phyloP scores from a whole-genome alignment of 75 land plant genomes.

The Pseudotsuga menziesii region DNA sequence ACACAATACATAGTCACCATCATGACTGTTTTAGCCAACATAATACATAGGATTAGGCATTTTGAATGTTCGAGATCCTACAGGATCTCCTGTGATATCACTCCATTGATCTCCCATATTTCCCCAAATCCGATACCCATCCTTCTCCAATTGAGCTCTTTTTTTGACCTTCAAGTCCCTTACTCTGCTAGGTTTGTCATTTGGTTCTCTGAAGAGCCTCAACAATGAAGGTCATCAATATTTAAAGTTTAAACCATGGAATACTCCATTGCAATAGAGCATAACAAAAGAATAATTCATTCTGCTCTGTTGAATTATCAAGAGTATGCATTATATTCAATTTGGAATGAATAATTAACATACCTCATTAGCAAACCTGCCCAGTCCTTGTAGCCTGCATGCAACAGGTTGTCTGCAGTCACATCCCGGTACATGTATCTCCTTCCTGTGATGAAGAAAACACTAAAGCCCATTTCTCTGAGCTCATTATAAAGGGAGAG shows the following conservation, averaged over 20 bases:
- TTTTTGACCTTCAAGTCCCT: slow-evolving; percentile 1
- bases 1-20: too few species aligned
- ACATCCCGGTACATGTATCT: slow-evolving; percentile 17
- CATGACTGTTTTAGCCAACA: neutral
- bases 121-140: slow-evolving; percentile 55
- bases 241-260: too few species aligned
- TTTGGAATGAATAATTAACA: neutral
- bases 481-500: slow-evolving; percentile 29
- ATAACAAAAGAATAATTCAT: too few species aligned
- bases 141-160: slow-evolving; percentile 40
- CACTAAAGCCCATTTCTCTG: slow-evolving; percentile 13
- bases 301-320: too few species aligned
- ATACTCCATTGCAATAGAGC: too few species aligned
- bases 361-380: slow-evolving; percentile 36
- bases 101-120: slow-evolving; percentile 72
- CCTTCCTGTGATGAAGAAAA: slow-evolving; percentile 40
- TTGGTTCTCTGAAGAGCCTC: neutral
- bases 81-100: slow-evolving; percentile 34
- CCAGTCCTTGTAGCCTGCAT: slow-evolving; percentile 43
- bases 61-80: slow-evolving; percentile 53
- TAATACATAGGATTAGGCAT: slow-evolving; percentile 77
- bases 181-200: neutral
- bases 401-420: slow-evolving; percentile 31
- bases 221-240: too few species aligned
- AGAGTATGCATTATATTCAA: neutral